phyloP scores from a whole-genome alignment of 208 protist genomes.

The Trypanosoma brucei region DNA sequence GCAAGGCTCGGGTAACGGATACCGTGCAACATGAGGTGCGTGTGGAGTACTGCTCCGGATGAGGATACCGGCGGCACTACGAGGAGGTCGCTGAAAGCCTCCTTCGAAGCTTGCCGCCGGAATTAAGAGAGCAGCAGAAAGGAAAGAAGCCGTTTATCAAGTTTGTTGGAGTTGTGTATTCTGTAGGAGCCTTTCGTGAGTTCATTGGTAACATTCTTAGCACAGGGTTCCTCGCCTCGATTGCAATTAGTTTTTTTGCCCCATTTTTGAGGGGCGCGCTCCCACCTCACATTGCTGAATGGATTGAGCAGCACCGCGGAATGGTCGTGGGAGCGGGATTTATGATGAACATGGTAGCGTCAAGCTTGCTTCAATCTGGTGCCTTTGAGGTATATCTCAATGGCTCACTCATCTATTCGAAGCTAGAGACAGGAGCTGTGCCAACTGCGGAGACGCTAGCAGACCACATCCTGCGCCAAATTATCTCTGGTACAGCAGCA shows the following conservation, averaged over 20 bases:
- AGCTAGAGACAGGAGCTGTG: constrained; percentile 39
- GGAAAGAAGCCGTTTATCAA: constrained; percentile 36
- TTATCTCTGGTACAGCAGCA: not conserved
- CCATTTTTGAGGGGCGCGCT: constrained; percentile 34
- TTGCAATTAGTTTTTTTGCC: constrained; percentile 32
- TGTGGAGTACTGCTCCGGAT: constrained; percentile 69
- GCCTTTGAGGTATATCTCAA: constrained; percentile 77
- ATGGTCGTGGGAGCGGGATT: constrained; percentile 49
- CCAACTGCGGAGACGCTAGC: constrained; percentile 26
- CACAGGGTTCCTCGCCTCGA: constrained; percentile 28
- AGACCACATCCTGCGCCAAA: constrained; percentile 26
- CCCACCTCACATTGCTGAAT: constrained; percentile 25
- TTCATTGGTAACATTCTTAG: constrained; percentile 27
- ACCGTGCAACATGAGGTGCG: constrained; percentile 12
- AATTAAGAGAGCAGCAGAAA: constrained; percentile 5
- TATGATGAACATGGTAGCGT: constrained; percentile 52
- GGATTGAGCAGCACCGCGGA: constrained; percentile 32
- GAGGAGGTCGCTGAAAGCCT: constrained; percentile 49
- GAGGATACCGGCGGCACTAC: constrained; percentile 80
- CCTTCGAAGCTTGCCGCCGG: constrained; percentile 21
- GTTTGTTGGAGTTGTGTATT: constrained; percentile 43
- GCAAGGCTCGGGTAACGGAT: constrained; percentile 22
- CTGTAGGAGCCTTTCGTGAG: constrained; percentile 33
- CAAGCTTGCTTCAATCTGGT: constrained; percentile 39
- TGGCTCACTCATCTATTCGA: constrained; percentile 56